phyloP scores from a whole-genome alignment of 2,329 filamentous ascomycete species.

The Fusarium sp. region DNA sequence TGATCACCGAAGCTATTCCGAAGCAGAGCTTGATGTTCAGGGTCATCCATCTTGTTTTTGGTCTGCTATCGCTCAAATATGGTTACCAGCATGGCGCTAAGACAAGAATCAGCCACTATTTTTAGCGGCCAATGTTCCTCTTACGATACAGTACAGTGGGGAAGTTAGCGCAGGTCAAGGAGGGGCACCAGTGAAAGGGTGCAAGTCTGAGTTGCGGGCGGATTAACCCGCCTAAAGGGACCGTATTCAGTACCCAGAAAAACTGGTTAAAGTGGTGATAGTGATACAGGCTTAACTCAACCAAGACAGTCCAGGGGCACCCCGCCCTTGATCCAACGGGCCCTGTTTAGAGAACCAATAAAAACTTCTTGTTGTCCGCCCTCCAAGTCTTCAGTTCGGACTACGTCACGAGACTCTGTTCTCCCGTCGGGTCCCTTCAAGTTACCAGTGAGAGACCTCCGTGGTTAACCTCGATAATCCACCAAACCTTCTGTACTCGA shows the following conservation, averaged over 20 bases:
- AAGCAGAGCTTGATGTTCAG: not conserved
- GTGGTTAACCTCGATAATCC: conserved; percentile 39
- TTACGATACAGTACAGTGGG: conserved; percentile 5
- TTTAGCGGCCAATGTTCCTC: conserved; percentile 21
- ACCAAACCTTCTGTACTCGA: conserved; percentile 24
- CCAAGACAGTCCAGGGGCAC: conserved; percentile 36
- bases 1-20: conserved; percentile 5
- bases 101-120: conserved; percentile 24
- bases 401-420: conserved; percentile 49
- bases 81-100: conserved; percentile 11
- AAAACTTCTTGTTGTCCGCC: conserved; percentile 12
- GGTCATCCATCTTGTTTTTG: not conserved
- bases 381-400: conserved; percentile 31
- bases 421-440: conserved; percentile 24
- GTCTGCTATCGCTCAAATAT: not conserved
- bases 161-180: conserved; percentile 10
- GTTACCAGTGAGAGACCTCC: conserved; percentile 26
- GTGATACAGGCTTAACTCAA: conserved; percentile 25
- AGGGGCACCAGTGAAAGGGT: conserved; percentile 19
- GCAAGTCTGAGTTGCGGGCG: conserved; percentile 14
- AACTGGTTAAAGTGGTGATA: conserved; percentile 29
- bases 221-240: conserved; percentile 26
- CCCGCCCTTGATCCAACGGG: conserved; percentile 42
- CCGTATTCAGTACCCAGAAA: conserved; percentile 17
- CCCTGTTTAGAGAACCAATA: conserved; percentile 26